Evolutionary conservation across 2,329 filamentous ascomycete genomes (phyloP), one percentile per base, ranked within the genome.

Genomic region (Fusarium tjaetaba): DNA sequence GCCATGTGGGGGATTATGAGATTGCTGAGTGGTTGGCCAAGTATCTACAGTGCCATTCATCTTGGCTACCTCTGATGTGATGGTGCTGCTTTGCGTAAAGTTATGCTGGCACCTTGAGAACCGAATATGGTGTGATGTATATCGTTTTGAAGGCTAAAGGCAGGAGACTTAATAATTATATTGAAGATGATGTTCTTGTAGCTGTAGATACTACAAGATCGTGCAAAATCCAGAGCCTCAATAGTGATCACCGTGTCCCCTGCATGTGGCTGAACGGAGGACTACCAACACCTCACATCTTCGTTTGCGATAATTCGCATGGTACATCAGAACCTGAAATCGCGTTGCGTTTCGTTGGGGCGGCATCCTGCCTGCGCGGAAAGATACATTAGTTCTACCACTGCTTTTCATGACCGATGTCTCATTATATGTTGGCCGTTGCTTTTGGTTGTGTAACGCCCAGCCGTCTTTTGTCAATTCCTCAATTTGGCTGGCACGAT

Each of bases 31-130:
- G 42, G n/a, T 18, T 18, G 42, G 42, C 16, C 10, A 11, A 45
- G 42, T 45, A 13, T 24, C n/a, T 43, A 43, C 42, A 43, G 42
- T 43, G n/a, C n/a, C 16, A 45, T 18, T 45, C 42, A 24, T 8
- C 10, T 8, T 24, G 16, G 16, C n/a, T 36, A 18, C 42, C n/a
- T 18, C 5, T 13, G 11, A 18, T 26, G n/a, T 5, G 42, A 4
- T 45, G 5, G 0, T 5, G 7, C 8, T 26, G n/a, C n/a, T 45
- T 18, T 6, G 1, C 11, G 16, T 0, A 1, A 3, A 45, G 11
- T 13, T 13, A 26, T n/a, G n/a, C n/a, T n/a, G n/a, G n/a, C n/a
- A n/a, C 11, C n/a, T 18, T 6, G 2, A 18, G 11, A 1, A 18
- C 2, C 4, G 42, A 45, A 45, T 26, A 13, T 2, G 2, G 7